Conservation (phyloP, 179 eudicot species). For the Drosera spatulata region DNA sequence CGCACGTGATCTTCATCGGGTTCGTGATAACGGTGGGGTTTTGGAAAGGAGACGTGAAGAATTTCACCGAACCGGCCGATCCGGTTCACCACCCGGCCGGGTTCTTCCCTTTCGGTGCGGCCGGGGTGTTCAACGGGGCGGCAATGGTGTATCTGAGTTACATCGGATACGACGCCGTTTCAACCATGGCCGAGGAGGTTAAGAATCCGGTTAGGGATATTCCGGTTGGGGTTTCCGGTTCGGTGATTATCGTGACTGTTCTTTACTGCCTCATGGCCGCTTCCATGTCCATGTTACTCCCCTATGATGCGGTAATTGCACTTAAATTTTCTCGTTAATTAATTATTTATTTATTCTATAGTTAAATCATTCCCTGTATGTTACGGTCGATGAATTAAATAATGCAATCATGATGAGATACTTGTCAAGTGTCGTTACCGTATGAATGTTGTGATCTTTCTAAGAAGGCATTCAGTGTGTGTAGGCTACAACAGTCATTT, state of each 20-base stretch:
- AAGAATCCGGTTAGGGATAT: conserved; percentile 55
- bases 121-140: conserved; percentile 69
- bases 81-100: background rate
- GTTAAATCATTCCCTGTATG: no score
- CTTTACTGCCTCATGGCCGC: conserved; percentile 72
- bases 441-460: no score
- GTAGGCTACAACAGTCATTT: no score
- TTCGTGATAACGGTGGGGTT: conserved; percentile 66
- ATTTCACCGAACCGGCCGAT: conserved; percentile 37
- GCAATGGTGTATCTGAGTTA: conserved; percentile 82
- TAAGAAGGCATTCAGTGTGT: no score
- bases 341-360: no score
- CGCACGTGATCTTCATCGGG: conserved; percentile 61
- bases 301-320: conserved; percentile 34
- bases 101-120: no score
- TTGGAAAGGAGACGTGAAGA: conserved; percentile 42
- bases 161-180: conserved; percentile 84
- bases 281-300: conserved; percentile 64
- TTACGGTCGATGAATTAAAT: no score
- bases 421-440: no score
- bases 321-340: background rate
- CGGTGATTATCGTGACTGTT: conserved; percentile 55
- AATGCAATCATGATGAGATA: no score
- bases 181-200: conserved; percentile 91
- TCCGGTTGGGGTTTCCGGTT: conserved; percentile 76